phyloP scores from a whole-genome alignment of 2,329 filamentous ascomycete species.

The Incumbomyces delicatus region DNA sequence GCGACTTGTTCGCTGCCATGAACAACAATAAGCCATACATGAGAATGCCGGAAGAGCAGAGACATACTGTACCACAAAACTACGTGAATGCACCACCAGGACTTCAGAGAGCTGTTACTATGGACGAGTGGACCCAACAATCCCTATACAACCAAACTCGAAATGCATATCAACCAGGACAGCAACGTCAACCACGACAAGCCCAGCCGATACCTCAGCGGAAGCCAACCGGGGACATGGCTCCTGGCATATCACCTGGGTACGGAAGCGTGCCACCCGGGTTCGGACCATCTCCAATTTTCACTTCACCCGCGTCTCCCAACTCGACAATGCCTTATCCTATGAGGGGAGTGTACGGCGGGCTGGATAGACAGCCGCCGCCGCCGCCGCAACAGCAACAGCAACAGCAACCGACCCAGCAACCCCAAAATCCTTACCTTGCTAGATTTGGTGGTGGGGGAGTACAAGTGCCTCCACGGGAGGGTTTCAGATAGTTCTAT shows the following conservation, averaged over 20 bases:
- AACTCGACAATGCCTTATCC: neutral
- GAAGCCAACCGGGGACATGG: conserved; percentile 1
- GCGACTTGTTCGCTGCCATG: conserved; percentile 22
- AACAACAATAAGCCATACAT: conserved; percentile 22
- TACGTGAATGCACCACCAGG: conserved; percentile 24
- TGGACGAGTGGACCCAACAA: no score
- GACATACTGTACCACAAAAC: conserved; percentile 25
- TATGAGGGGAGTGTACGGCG: conserved; percentile 1
- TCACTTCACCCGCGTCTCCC: conserved; percentile 3
- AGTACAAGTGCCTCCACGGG: neutral
- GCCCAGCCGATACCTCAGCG: conserved; percentile 4
- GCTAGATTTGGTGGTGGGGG: neutral
- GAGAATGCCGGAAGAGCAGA: conserved; percentile 28
- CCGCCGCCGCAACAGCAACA: neutral
- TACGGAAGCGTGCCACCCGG: conserved; percentile 2
- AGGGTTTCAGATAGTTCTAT: neutral
- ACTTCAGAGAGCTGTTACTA: conserved; percentile 28
- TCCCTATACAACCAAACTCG: neutral
- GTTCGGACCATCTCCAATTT: conserved; percentile 3
- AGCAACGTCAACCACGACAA: neutral
- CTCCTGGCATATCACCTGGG: neutral
- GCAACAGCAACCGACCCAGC: neutral
- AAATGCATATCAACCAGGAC: neutral
- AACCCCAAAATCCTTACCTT: neutral
- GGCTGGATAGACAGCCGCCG: neutral